Percentiles rank a stretch among this genome's conserved stretches.
Evolutionary conservation across 2,329 filamentous ascomycete species (phyloP).

Genomic region (Penicillium olsonii): DNA sequence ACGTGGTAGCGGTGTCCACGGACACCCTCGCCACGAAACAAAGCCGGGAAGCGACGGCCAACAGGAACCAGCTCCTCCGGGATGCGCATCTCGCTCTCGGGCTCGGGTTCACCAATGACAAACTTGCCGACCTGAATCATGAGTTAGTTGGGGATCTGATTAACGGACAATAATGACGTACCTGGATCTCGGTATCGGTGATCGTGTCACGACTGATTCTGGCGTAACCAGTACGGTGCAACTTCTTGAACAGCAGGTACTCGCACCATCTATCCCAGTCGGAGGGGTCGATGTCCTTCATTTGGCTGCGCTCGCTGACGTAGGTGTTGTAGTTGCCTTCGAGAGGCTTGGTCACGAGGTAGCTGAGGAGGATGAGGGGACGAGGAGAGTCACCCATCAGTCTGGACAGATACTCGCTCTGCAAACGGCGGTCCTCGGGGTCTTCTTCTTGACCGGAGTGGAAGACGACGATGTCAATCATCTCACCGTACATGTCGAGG

Average conservation of each 20-base stretch:
- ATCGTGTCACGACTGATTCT: slow-evolving; percentile 86
- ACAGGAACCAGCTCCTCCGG: slow-evolving; percentile 73
- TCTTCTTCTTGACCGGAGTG: slow-evolving; percentile 98
- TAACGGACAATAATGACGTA: too few species aligned
- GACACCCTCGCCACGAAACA: slow-evolving; percentile 84
- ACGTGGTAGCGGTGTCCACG: slow-evolving; percentile 92
- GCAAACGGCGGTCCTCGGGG: slow-evolving; percentile 82
- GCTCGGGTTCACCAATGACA: slow-evolving; percentile 70
- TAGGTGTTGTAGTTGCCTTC: slow-evolving; percentile 95
- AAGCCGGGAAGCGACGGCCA: slow-evolving; percentile 77
- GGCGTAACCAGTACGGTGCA: slow-evolving; percentile 85
- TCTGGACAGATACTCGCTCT: slow-evolving; percentile 80
- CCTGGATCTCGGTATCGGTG: slow-evolving; percentile 95
- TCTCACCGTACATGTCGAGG: slow-evolving; percentile 83
- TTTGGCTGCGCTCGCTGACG: slow-evolving; percentile 80
- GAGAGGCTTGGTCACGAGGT: slow-evolving; percentile 86
- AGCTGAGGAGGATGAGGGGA: slow-evolving; percentile 82
- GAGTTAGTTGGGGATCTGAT: too few species aligned
- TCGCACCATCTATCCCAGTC: slow-evolving; percentile 99
- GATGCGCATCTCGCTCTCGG: slow-evolving; percentile 65
- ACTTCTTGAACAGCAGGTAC: slow-evolving; percentile 92
- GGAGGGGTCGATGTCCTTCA: slow-evolving; percentile 88
- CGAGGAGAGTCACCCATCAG: slow-evolving; percentile 82
- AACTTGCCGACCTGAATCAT: slow-evolving; percentile 78
- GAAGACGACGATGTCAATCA: slow-evolving; percentile 95